A percentile compares a stretch with the other conserved stretches of the same genome.
phyloP scores from a whole-genome alignment of 108 stramenopile genomes.

The Heterococcus sp. region DNA sequence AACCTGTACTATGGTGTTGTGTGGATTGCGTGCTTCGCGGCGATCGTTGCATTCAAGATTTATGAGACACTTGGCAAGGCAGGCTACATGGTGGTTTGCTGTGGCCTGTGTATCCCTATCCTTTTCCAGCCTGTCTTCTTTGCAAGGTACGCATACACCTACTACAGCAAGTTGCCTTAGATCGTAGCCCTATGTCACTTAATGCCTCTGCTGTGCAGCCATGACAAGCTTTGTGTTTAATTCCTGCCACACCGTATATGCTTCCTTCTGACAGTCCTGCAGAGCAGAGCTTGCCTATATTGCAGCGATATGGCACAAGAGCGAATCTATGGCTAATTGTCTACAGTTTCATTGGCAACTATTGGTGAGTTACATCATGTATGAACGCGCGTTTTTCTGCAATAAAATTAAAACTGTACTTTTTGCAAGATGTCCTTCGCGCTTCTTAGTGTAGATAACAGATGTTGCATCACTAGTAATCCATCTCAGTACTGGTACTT shows the following conservation, averaged over 20 bases:
- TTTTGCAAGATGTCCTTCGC: too few relatives aligned
- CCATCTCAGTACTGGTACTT: too few relatives aligned
- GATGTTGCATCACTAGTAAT: too few relatives aligned
- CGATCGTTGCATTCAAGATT: conserved; percentile 40
- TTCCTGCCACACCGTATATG: too few relatives aligned
- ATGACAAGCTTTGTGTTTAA: too few relatives aligned
- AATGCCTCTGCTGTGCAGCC: too few relatives aligned
- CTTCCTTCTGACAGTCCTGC: conserved; percentile 37
- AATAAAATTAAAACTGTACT: too few relatives aligned
- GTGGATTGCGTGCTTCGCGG: conserved; percentile 53
- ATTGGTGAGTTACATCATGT: conserved; percentile 74
- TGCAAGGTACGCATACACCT: too few relatives aligned
- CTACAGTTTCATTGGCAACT: conserved; percentile 95
- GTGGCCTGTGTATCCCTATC: conserved; percentile 31
- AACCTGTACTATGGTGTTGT: conserved; percentile 47
- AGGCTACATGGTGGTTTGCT: conserved; percentile 25
- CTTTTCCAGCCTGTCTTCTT: too few relatives aligned
- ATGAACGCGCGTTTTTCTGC: neutral
- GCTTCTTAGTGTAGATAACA: too few relatives aligned
- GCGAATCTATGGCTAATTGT: conserved; percentile 82
- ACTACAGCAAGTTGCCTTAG: too few relatives aligned
- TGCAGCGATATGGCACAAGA: conserved; percentile 76
- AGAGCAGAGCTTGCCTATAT: conserved; percentile 65
- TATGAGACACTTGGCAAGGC: conserved; percentile 52
- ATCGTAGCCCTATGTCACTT: too few relatives aligned